Percentiles rank a stretch among this genome's conserved stretches.
These are phyloP conservation scores for Neofusicoccum kwambonambiense DNA, from an alignment of 2,329 filamentous ascomycete species.

Conservation along the genomic window DNA sequence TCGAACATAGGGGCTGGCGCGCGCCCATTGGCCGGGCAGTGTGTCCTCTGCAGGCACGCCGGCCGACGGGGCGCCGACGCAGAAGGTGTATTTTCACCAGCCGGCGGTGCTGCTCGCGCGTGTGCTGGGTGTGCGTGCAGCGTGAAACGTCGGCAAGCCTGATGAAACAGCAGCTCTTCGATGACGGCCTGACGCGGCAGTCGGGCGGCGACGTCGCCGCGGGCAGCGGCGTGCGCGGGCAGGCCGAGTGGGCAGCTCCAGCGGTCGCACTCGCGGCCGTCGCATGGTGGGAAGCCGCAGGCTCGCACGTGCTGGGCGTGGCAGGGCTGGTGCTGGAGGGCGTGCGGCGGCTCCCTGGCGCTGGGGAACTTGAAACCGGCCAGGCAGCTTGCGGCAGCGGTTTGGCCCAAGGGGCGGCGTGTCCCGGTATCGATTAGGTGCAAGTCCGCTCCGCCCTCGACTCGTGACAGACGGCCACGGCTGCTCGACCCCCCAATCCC, in stretches of 20 bases:
- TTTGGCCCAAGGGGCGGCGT: slow-evolving; percentile 13
- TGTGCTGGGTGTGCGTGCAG: background rate
- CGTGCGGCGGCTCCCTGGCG: background rate
- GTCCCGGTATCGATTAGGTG: slow-evolving; percentile 7
- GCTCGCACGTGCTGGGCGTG: background rate
- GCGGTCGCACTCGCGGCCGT: background rate
- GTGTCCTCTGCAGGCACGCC: background rate
- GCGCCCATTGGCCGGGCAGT: slow-evolving; percentile 1
- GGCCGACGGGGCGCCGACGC: background rate
- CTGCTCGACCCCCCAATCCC: slow-evolving; percentile 1
- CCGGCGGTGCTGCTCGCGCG: background rate
- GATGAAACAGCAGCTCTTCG: slow-evolving; percentile 14
- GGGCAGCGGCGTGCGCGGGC: background rate
- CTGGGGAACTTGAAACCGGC: slow-evolving; percentile 4
- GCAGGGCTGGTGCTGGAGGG: background rate
- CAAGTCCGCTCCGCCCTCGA: slow-evolving; percentile 6
- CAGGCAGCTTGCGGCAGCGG: background rate
- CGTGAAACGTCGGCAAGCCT: slow-evolving; percentile 18
- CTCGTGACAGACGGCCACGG: background rate
- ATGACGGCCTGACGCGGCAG: background rate
- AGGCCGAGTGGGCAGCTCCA: background rate
- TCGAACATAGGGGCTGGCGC: background rate
- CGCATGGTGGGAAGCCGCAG: background rate
- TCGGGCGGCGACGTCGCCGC: background rate
- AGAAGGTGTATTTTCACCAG: background rate